phyloP scores from a whole-genome alignment of 1,284 basidiomycete species.

The Leccinum solheimii region DNA sequence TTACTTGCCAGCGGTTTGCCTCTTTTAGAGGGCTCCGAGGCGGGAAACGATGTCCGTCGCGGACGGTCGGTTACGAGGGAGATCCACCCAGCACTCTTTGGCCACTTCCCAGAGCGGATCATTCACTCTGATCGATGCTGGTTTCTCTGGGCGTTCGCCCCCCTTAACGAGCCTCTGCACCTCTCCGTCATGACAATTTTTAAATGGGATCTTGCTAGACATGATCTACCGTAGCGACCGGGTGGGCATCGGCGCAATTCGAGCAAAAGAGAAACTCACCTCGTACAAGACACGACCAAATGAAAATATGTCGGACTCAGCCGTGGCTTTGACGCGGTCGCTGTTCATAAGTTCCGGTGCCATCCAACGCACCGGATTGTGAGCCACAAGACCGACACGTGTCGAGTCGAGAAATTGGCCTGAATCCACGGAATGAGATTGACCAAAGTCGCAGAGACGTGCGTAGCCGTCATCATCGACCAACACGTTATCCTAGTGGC shows the following conservation, averaged over 20 bases:
- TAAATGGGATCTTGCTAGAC: constrained; percentile 28
- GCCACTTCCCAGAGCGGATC: constrained; percentile 21
- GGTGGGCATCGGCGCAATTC: neutral
- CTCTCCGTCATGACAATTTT: neutral
- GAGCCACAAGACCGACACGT: constrained; percentile 17
- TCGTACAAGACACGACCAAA: constrained; percentile 36
- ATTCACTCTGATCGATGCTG: constrained; percentile 4
- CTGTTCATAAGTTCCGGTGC: constrained; percentile 30
- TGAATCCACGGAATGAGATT: constrained; percentile 30
- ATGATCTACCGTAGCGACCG: constrained; percentile 22
- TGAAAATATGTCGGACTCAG: constrained; percentile 29
- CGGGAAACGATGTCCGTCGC: constrained; percentile 9
- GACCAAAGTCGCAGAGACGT: constrained; percentile 40
- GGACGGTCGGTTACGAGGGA: constrained; percentile 17
- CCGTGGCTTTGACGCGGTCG: constrained; percentile 16
- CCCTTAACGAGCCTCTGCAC: constrained; percentile 1
- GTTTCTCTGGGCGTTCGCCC: constrained; percentile 9
- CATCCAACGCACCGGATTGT: constrained; percentile 27
- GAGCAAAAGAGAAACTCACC: constrained; percentile 13
- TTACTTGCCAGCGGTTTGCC: neutral
- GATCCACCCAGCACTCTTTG: constrained; percentile 12
- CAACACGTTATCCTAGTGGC: constrained; percentile 36
- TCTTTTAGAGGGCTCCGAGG: neutral
- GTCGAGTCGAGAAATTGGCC: constrained; percentile 28
- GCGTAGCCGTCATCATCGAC: constrained; percentile 31